Evolutionary conservation across 345 rosid genomes (phyloP), one percentile per base, ranked within the genome.

Genomic region (Mercurialis annua): DNA sequence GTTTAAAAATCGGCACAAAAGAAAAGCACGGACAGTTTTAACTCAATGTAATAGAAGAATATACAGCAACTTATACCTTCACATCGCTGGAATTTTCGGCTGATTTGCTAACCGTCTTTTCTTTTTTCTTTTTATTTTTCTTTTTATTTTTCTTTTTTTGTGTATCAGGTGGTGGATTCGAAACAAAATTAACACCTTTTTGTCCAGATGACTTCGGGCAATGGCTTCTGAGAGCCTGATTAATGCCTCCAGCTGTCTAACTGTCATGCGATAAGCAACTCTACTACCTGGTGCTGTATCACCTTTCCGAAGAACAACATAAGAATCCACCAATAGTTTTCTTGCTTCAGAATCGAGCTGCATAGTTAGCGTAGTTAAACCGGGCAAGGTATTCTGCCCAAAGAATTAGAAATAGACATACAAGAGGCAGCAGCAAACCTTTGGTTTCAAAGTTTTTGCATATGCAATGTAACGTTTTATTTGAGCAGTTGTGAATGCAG

Each of bases 261-360:
- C 99, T 56, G 98, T 91, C 98, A 89, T 89, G 60, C 98, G 87
- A 76, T 91, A 94, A 62, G 98, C 98, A 67, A 89, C 96, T 83
- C 90, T 94, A 70, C 85, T 84, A 10, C 99, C 98, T 57, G 93
- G 90, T 72, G 93, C 73, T 6, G 93, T 83, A 71, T 94, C 99
- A 14, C 95, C 90, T 81, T 77, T 80, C 20, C 96, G 88, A 42
- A 91, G 92, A 58, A 87, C 82, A 71, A 94, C 99, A 74, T 91
- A 94, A 63, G 99, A 91, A 49, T 89, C 97, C 0, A 89, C 97
- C 67, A 94, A 66, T 58, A 88, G 73, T 76, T 89, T 81, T 80
- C 98, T 86, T 53, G 98, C 95, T 71, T 94, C 93, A 18, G 80
- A 73, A 68, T 81, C 86, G 74, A 94, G 78, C 97, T 90, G 96